These are phyloP conservation scores for Chlorella sp. DNA, from an alignment of 139 green algal genomes.

Conservation along the genomic window DNA sequence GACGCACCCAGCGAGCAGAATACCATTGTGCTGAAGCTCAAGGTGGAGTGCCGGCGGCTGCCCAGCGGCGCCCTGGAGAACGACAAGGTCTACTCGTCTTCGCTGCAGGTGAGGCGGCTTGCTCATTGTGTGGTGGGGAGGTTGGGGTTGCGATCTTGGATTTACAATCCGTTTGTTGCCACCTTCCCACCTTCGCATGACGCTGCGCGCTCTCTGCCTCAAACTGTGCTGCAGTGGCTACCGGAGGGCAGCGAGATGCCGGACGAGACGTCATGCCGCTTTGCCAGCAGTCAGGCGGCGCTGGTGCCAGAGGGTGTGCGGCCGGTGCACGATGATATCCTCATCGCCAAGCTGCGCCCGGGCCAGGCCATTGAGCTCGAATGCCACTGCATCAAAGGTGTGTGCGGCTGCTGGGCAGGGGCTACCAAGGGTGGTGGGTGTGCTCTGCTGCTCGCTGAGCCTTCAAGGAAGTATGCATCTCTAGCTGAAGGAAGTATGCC, in stretches of 20 bases:
- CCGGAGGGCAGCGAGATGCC: conserved; percentile 88
- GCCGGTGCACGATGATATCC: conserved; percentile 87
- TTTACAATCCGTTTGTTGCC: too few relatives aligned
- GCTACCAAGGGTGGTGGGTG: background rate
- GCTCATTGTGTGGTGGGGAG: too few relatives aligned
- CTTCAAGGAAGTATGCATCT: background rate
- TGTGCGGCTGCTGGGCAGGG: background rate
- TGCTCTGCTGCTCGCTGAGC: background rate
- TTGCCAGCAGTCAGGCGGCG: conserved; percentile 66
- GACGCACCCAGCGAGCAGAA: conserved; percentile 69
- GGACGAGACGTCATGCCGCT: conserved; percentile 82
- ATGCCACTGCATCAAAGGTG: conserved; percentile 88
- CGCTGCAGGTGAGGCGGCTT: background rate
- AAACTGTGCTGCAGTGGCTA: conserved; percentile 81
- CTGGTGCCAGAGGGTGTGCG: conserved; percentile 39
- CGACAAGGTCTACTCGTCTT: conserved; percentile 55
- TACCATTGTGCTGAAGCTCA: conserved; percentile 78
- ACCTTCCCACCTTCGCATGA: too few relatives aligned
- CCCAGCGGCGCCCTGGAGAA: conserved; percentile 45
- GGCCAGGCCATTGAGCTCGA: conserved; percentile 93
- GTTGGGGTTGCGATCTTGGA: too few relatives aligned
- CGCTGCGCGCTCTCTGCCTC: background rate
- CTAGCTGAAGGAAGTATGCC: too few relatives aligned
- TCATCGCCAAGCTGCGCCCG: conserved; percentile 91
- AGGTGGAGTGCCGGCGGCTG: conserved; percentile 61